Evolutionary conservation across 176 grass and related monocot genomes (phyloP).

Genomic region (Neostapfia colusana): DNA sequence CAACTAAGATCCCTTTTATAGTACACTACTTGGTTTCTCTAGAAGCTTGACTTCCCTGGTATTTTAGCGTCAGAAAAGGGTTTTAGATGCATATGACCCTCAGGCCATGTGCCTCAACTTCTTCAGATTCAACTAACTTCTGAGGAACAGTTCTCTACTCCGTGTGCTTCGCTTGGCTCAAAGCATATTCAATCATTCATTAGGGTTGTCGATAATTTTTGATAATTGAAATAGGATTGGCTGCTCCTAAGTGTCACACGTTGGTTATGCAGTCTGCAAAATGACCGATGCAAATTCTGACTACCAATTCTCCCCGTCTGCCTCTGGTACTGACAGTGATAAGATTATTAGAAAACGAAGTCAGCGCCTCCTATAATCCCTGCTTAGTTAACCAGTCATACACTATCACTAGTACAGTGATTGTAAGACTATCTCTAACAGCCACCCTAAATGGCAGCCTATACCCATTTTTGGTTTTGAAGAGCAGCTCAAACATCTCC

Average conservation of each 20-base stretch:
- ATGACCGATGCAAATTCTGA: conserved; percentile 26
- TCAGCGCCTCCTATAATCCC: no score
- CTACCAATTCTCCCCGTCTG: neutral
- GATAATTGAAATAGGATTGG: neutral
- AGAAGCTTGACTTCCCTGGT: neutral
- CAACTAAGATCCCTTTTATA: neutral
- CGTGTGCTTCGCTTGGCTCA: neutral
- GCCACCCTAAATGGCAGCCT: no score
- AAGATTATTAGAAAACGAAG: neutral
- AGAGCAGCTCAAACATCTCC: no score
- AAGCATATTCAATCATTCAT: neutral
- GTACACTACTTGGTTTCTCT: neutral
- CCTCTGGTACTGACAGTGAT: neutral
- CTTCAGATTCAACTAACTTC: conserved; percentile 26
- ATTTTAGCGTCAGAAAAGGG: neutral
- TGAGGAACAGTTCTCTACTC: conserved; percentile 12
- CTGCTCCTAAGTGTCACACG: conserved; percentile 19
- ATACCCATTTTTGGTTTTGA: no score
- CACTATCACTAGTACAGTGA: no score
- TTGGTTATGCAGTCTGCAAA: conserved; percentile 21
- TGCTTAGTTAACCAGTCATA: no score
- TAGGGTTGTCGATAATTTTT: neutral
- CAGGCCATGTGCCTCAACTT: conserved; percentile 28
- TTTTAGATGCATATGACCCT: conserved; percentile 23
- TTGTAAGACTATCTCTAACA: no score